phyloP scores from a whole-genome alignment of 2,329 filamentous ascomycete species.

The Didymella sp. region DNA sequence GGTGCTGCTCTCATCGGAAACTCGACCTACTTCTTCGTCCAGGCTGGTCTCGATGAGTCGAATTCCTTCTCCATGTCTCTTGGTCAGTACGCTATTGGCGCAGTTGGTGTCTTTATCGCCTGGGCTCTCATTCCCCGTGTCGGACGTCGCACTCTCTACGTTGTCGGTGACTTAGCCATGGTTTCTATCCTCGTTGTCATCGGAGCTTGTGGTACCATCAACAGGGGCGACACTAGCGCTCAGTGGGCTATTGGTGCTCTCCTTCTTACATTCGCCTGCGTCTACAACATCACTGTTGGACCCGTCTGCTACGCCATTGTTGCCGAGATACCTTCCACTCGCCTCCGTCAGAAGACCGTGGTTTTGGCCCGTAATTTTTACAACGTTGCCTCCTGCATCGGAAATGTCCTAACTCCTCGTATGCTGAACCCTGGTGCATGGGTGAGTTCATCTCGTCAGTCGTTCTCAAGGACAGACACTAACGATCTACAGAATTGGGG shows the following conservation, averaged over 20 bases:
- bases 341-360: conserved; percentile 89
- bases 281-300: conserved; percentile 85
- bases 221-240: conserved; percentile 55
- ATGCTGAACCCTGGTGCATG: conserved; percentile 48
- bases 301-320: conserved; percentile 91
- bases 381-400: conserved; percentile 81
- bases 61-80: conserved; percentile 56
- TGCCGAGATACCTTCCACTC: conserved; percentile 79
- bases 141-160: conserved; percentile 76
- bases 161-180: conserved; percentile 66
- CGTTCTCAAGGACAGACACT: neutral
- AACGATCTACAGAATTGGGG: conserved; percentile 62
- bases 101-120: conserved; percentile 72
- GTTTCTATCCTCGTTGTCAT: conserved; percentile 76
- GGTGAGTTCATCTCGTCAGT: conserved; percentile 15
- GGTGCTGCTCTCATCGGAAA: conserved; percentile 46
- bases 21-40: conserved; percentile 57
- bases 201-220: conserved; percentile 74
- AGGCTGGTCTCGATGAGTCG: conserved; percentile 54
- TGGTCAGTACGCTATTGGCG: conserved; percentile 66
- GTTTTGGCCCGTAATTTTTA: conserved; percentile 78
- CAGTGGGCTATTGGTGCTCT: conserved; percentile 48
- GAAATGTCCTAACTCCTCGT: conserved; percentile 57
- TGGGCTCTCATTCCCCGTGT: conserved; percentile 81
- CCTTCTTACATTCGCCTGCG: conserved; percentile 59